These are phyloP conservation scores for Violaceomyces palustris DNA, from an alignment of 1,284 basidiomycete genomes.

Conservation along the genomic window DNA sequence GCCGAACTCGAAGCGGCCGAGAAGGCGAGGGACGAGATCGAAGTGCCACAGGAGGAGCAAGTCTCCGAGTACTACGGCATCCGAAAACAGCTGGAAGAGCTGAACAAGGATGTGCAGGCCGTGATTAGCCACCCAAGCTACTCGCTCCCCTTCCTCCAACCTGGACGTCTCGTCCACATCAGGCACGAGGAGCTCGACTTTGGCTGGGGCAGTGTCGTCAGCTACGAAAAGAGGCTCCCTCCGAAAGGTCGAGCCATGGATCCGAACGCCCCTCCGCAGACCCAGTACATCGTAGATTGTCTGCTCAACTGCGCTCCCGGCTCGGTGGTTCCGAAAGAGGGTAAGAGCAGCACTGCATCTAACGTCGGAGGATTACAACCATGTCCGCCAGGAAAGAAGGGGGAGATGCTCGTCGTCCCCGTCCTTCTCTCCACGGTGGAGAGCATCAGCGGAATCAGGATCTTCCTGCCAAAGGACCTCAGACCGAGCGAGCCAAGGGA, in stretches of 20 bases:
- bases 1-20: conserved; percentile 76
- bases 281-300: conserved; percentile 91
- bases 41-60: conserved; percentile 74
- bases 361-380: conserved; percentile 27
- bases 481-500: conserved; percentile 70
- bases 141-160: conserved; percentile 84
- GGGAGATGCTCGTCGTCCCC: conserved; percentile 76
- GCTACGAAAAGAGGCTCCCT: conserved; percentile 77
- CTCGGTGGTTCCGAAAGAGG: conserved; percentile 57
- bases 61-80: conserved; percentile 88
- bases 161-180: conserved; percentile 83
- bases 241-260: conserved; percentile 26
- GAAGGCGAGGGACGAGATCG: conserved; percentile 63
- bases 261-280: conserved; percentile 69
- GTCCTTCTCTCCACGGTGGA: conserved; percentile 83
- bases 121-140: conserved; percentile 94
- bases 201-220: conserved; percentile 91
- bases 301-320: conserved; percentile 74
- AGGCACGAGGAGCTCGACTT: conserved; percentile 83
- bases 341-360: conserved; percentile 7
- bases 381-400: conserved; percentile 26
- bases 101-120: conserved; percentile 76
- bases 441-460: conserved; percentile 76
- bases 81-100: conserved; percentile 82
- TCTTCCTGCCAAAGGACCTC: conserved; percentile 85